Evolutionary conservation across 176 grass and related monocot species (phyloP).

Genomic region (Eragrostis curvula): DNA sequence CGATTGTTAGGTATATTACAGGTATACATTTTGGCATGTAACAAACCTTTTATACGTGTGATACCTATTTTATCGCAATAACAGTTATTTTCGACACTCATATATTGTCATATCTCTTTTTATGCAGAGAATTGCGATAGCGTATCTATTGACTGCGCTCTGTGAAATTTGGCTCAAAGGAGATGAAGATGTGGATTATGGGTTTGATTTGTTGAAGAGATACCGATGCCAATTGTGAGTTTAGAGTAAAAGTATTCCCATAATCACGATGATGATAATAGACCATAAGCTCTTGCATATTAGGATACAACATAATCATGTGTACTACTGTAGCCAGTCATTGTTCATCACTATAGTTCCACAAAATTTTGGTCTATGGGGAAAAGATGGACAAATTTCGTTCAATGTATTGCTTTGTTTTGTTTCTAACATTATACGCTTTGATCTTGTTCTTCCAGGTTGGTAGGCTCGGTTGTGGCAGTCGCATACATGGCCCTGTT

Average conservation of each 20-base stretch:
- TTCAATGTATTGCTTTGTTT: not conserved
- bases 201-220: slow-evolving; percentile 62
- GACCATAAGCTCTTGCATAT: not conserved
- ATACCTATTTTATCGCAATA: not conserved
- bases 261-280: slow-evolving; percentile 4
- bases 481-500: slow-evolving; percentile 61
- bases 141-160: slow-evolving; percentile 72
- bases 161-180: slow-evolving; percentile 94
- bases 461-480: slow-evolving; percentile 56
- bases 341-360: not conserved
- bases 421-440: not conserved
- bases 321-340: not conserved
- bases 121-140: slow-evolving; percentile 88
- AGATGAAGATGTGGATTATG: slow-evolving; percentile 51
- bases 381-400: not conserved
- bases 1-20: slow-evolving; percentile 84
- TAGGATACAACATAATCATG: not conserved
- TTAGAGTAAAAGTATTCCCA: not conserved
- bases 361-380: not conserved
- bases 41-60: not conserved
- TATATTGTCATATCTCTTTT: not conserved
- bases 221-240: slow-evolving; percentile 75
- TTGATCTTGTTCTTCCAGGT: slow-evolving; percentile 29
- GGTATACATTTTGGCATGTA: slow-evolving; percentile 46
- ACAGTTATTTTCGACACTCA: not conserved